Conservation (phyloP, 148 eudicot species). For the Rhododendron mucronatum region DNA sequence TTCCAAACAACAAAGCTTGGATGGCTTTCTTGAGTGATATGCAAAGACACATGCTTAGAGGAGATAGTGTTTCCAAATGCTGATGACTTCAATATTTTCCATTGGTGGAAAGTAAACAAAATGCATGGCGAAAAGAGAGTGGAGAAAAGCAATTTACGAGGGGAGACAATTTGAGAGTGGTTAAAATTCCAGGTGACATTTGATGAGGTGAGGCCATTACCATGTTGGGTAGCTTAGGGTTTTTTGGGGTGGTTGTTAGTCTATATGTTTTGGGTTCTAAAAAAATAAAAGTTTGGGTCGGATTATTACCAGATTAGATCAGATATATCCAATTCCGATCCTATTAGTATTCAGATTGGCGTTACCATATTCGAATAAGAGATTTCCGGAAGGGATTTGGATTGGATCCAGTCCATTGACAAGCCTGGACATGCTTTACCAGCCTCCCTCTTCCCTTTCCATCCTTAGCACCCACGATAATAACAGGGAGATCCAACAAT, state of each 20-base stretch:
- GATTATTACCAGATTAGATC: too few relatives aligned
- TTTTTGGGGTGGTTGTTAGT: too few relatives aligned
- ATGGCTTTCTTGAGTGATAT: background rate
- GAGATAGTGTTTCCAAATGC: background rate
- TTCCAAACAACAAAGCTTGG: background rate
- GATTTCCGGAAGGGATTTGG: background rate
- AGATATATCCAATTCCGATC: too few relatives aligned
- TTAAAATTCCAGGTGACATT: too few relatives aligned
- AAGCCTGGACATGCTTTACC: slow-evolving; percentile 36
- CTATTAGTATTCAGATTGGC: background rate
- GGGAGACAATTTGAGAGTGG: background rate
- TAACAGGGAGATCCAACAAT: slow-evolving; percentile 98
- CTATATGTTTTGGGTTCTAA: too few relatives aligned
- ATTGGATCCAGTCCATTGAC: background rate
- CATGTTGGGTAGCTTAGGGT: too few relatives aligned
- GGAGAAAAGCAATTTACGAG: too few relatives aligned
- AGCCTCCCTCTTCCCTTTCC: slow-evolving; percentile 99
- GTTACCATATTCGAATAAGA: background rate
- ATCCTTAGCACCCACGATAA: slow-evolving; percentile 97
- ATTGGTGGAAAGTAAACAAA: background rate
- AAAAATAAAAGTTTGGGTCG: too few relatives aligned
- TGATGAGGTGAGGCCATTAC: too few relatives aligned
- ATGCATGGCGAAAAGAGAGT: background rate
- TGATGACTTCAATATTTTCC: background rate
- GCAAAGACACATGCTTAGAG: background rate